Evolutionary conservation across 1,284 basidiomycete genomes (phyloP).

Genomic region (Puccinia polysora): DNA sequence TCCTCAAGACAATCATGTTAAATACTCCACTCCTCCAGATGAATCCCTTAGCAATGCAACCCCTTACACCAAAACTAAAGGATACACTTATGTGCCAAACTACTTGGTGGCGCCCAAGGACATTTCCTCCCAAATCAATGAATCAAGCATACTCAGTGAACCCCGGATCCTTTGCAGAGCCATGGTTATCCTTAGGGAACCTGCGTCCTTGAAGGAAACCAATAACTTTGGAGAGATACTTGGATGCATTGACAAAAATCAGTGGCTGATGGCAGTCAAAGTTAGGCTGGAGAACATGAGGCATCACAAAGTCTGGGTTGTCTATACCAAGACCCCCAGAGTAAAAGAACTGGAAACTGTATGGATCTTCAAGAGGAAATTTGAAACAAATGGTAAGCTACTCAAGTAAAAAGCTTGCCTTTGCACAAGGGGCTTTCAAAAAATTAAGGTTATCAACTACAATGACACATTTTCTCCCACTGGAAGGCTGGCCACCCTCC

Average conservation of each 20-base stretch:
- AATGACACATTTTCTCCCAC: slow-evolving; percentile 19
- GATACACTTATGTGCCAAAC: background rate
- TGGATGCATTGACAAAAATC: background rate
- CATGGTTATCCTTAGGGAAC: background rate
- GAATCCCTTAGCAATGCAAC: no score
- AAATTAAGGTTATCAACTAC: no score
- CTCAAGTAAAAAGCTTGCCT: no score
- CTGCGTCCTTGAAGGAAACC: background rate
- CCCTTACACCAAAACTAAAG: no score
- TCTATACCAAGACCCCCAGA: background rate
- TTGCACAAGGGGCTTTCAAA: no score
- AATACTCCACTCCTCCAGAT: no score
- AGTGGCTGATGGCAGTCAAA: background rate
- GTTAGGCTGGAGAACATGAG: background rate
- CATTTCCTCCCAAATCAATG: background rate
- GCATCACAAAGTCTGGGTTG: background rate
- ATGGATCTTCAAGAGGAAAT: slow-evolving; percentile 9
- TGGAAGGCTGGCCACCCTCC: background rate
- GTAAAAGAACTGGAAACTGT: background rate
- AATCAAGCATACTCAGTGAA: background rate
- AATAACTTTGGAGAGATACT: background rate
- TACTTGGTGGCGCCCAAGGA: background rate
- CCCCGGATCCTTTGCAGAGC: background rate
- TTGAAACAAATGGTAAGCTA: no score
- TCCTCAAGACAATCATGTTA: no score